Evolutionary conservation across 2,329 filamentous ascomycete species (phyloP).

Genomic region (Fusarium sp.): DNA sequence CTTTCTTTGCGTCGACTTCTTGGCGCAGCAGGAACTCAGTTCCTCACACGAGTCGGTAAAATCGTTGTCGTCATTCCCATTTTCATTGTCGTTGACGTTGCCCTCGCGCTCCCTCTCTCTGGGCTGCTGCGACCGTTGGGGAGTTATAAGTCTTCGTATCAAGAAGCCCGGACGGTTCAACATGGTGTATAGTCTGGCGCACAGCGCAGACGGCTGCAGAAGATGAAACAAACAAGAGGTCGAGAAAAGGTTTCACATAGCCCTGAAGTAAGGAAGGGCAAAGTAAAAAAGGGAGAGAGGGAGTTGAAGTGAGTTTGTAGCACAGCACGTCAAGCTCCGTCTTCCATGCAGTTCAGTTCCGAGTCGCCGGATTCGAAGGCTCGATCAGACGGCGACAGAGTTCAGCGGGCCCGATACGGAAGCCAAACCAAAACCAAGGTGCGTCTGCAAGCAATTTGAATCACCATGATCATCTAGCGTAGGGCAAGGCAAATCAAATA

Average conservation of each 20-base stretch:
- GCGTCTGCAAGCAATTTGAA: conserved; percentile 30
- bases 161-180: conserved; percentile 35
- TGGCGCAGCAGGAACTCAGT: conserved; percentile 32
- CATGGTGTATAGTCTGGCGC: conserved; percentile 34
- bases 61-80: conserved; percentile 28
- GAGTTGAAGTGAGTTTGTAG: conserved; percentile 31
- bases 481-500: conserved; percentile 38
- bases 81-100: conserved; percentile 1
- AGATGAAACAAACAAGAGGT: conserved; percentile 21
- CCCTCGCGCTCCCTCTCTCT: neutral
- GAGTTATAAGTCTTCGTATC: conserved; percentile 42
- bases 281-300: conserved; percentile 10
- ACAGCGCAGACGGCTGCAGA: conserved; percentile 25
- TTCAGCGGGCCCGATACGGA: conserved; percentile 35
- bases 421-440: conserved; percentile 25
- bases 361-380: conserved; percentile 30
- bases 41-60: conserved; percentile 35
- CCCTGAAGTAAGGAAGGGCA: conserved; percentile 9
- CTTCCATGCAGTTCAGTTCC: conserved; percentile 25
- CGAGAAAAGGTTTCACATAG: conserved; percentile 37
- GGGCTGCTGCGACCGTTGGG: conserved; percentile 26
- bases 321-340: conserved; percentile 27
- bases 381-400: conserved; percentile 30
- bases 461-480: neutral
- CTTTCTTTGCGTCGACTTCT: conserved; percentile 31